Conservation (phyloP, 2,329 filamentous ascomycete genomes). For the Claviceps purpurea region DNA sequence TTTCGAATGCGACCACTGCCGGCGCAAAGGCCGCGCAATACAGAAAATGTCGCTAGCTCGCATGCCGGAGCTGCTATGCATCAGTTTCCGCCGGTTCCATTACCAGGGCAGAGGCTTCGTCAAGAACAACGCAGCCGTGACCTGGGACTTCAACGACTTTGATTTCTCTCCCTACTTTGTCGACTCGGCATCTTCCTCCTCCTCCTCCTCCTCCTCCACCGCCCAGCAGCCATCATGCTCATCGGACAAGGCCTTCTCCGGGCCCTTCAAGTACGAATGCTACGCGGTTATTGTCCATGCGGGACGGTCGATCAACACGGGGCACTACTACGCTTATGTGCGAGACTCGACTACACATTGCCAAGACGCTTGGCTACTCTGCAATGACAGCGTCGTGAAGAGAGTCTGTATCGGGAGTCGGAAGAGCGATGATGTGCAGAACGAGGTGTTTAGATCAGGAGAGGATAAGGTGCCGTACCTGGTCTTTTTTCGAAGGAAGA, state of each 20-base stretch:
- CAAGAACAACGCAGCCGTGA: slow-evolving; percentile 60
- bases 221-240: slow-evolving; percentile 12
- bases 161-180: slow-evolving; percentile 35
- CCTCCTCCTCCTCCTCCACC: background rate
- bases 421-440: slow-evolving; percentile 20
- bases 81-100: slow-evolving; percentile 55
- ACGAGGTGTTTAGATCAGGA: slow-evolving; percentile 25
- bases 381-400: slow-evolving; percentile 31
- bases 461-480: slow-evolving; percentile 31
- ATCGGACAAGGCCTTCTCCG: slow-evolving; percentile 26
- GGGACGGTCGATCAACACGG: slow-evolving; percentile 52
- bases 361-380: slow-evolving; percentile 33
- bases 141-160: slow-evolving; percentile 63
- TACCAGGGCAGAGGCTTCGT: slow-evolving; percentile 25
- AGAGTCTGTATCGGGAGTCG: slow-evolving; percentile 28
- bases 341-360: slow-evolving; percentile 38
- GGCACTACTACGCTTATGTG: slow-evolving; percentile 69
- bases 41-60: slow-evolving; percentile 65
- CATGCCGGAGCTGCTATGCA: slow-evolving; percentile 64
- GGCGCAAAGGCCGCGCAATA: slow-evolving; percentile 49
- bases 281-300: slow-evolving; percentile 75
- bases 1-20: slow-evolving; percentile 65
- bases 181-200: slow-evolving; percentile 10
- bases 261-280: slow-evolving; percentile 65
- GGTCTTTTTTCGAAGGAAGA: slow-evolving; percentile 31